Conservation (phyloP, 257 asterid genomes). For the Mentha longifolia region DNA sequence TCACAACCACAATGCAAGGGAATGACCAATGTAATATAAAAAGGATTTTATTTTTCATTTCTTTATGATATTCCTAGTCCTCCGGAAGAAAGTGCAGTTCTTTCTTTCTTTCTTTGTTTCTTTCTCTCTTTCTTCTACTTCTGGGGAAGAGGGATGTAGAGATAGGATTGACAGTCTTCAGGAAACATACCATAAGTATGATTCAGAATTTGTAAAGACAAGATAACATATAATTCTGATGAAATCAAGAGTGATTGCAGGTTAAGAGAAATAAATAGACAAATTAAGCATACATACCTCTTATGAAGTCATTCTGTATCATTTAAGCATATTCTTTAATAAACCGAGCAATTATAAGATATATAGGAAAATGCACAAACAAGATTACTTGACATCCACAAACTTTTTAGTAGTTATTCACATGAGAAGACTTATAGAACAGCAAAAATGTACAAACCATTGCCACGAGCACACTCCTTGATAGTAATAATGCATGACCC, state of each 20-base stretch:
- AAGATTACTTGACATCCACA: not conserved
- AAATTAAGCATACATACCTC: not conserved
- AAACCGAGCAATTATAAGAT: not conserved
- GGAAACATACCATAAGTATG: not conserved
- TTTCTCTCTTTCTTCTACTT: not conserved
- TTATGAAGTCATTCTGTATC: not conserved
- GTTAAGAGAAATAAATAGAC: not conserved
- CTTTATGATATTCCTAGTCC: not conserved
- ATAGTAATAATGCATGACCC: constrained; percentile 81
- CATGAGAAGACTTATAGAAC: constrained; percentile 5
- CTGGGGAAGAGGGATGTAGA: not conserved
- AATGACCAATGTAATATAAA: not conserved
- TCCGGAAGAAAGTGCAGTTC: not conserved
- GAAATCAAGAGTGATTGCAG: not conserved
- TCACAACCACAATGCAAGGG: not conserved
- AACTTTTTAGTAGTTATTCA: constrained; percentile 3
- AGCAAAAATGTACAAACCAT: constrained; percentile 52
- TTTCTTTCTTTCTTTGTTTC: not conserved
- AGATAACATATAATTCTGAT: not conserved
- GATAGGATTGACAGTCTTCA: not conserved
- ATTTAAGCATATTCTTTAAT: not conserved
- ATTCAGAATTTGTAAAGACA: not conserved
- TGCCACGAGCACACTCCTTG: constrained; percentile 83
- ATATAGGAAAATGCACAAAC: not conserved
- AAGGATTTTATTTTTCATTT: not conserved